phyloP scores from a whole-genome alignment of 2,329 filamentous ascomycete species.

The Alternaria arbusti region DNA sequence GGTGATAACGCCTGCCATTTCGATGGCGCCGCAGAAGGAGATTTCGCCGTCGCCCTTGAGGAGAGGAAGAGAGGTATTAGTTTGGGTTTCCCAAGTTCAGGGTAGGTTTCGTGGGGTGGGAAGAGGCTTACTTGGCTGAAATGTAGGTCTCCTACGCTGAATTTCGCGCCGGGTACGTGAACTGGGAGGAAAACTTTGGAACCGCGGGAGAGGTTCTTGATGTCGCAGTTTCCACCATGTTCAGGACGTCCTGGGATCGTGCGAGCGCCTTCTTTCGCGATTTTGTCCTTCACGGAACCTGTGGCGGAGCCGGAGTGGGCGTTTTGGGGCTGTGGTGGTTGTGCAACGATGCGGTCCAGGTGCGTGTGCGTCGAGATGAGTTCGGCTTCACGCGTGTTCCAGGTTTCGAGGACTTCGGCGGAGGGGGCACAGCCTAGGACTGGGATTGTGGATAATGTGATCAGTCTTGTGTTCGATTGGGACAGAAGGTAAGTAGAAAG shows the following conservation, averaged over 20 bases:
- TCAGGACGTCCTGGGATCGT: slow-evolving; percentile 86
- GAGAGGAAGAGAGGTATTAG: not conserved
- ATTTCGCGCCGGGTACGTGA: slow-evolving; percentile 85
- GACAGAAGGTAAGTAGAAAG: no score
- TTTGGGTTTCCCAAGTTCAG: not conserved
- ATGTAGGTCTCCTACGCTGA: slow-evolving; percentile 87
- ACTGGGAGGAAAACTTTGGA: slow-evolving; percentile 87
- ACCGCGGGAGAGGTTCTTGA: slow-evolving; percentile 82
- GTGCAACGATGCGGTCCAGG: slow-evolving; percentile 71
- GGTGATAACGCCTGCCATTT: slow-evolving; percentile 92
- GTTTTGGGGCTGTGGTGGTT: slow-evolving; percentile 74
- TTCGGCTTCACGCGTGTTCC: slow-evolving; percentile 84
- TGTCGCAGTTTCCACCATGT: slow-evolving; percentile 90
- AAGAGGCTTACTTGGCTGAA: slow-evolving; percentile 66
- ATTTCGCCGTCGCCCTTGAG: slow-evolving; percentile 81
- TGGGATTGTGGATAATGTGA: not conserved
- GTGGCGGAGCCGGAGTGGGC: slow-evolving; percentile 73
- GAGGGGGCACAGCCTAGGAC: slow-evolving; percentile 78
- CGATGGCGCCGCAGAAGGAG: slow-evolving; percentile 77
- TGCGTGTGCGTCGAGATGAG: slow-evolving; percentile 72
- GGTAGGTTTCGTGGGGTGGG: not conserved
- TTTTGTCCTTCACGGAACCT: slow-evolving; percentile 65
- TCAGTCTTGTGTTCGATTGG: not conserved
- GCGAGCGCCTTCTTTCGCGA: slow-evolving; percentile 79
- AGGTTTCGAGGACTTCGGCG: slow-evolving; percentile 74